Conservation (phyloP, 768 basidiomycete genomes). For the Auricularia auricula-judae region DNA sequence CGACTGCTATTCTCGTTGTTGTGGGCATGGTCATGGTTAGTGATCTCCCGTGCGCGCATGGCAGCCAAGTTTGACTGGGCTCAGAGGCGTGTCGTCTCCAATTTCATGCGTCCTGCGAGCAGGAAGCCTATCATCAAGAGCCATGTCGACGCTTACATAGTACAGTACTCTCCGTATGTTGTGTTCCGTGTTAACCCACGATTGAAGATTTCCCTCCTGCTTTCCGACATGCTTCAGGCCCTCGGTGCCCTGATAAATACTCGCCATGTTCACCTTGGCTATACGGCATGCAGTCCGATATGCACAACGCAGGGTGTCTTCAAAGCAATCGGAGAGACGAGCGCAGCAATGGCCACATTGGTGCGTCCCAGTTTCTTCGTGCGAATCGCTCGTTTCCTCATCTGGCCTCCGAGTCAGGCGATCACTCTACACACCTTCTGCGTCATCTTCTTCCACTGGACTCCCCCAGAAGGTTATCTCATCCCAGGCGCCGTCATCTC, state of each 20-base stretch:
- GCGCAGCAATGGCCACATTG: conserved; percentile 30
- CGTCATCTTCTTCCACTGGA: conserved; percentile 19
- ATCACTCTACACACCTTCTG: conserved; percentile 33
- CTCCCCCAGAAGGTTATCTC: conserved; percentile 13
- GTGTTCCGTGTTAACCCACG: conserved; percentile 8
- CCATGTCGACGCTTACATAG: conserved; percentile 33
- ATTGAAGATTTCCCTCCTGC: conserved; percentile 14
- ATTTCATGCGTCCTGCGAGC: conserved; percentile 8
- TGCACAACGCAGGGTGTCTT: conserved; percentile 31
- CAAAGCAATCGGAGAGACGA: conserved; percentile 32
- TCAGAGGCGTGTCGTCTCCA: conserved; percentile 17
- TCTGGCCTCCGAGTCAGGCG: conserved; percentile 11
- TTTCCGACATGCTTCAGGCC: conserved; percentile 27
- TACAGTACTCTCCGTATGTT: conserved; percentile 10
- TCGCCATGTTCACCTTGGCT: conserved; percentile 25
- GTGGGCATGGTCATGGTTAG: conserved; percentile 21
- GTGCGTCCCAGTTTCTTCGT: conserved; percentile 15
- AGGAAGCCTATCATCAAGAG: conserved; percentile 16
- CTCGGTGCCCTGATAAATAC: conserved; percentile 27
- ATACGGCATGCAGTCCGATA: conserved; percentile 21
- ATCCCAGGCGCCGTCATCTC: conserved; percentile 19
- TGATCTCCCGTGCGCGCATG: background rate
- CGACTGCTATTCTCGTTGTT: conserved; percentile 23
- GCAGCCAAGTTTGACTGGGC: background rate
- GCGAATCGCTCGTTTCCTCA: background rate